Conservation (phyloP, 2,329 filamentous ascomycete species). For the Hymenoscyphus scutula region DNA sequence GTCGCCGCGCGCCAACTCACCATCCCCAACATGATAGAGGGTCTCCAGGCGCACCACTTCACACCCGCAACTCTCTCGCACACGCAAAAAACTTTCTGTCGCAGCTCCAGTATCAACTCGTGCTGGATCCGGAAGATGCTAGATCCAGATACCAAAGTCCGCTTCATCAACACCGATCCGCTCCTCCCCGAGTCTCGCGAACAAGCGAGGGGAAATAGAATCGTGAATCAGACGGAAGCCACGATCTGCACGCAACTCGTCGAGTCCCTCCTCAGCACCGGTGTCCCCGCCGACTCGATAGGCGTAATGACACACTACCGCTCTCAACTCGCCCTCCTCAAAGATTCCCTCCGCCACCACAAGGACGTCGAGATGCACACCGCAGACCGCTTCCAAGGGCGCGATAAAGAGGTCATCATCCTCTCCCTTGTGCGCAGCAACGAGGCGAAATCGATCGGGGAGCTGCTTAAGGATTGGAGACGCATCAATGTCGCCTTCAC, state of each 20-base stretch:
- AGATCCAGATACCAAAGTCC: slow-evolving; percentile 68
- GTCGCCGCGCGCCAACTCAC: slow-evolving; percentile 68
- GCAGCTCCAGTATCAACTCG: slow-evolving; percentile 40
- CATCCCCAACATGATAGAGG: slow-evolving; percentile 61
- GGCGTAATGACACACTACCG: slow-evolving; percentile 98
- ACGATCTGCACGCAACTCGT: slow-evolving; percentile 77
- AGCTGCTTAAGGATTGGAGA: slow-evolving; percentile 86
- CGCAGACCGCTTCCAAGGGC: slow-evolving; percentile 92
- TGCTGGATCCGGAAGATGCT: slow-evolving; percentile 81
- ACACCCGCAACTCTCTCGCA: slow-evolving; percentile 43
- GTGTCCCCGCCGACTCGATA: slow-evolving; percentile 72
- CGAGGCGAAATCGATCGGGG: slow-evolving; percentile 77
- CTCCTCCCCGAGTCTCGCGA: slow-evolving; percentile 66
- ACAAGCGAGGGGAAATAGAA: slow-evolving; percentile 75
- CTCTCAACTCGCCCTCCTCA: slow-evolving; percentile 81
- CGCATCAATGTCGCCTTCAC: slow-evolving; percentile 96
- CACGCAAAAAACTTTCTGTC: slow-evolving; percentile 53
- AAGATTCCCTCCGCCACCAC: slow-evolving; percentile 63
- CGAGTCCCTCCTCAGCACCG: slow-evolving; percentile 70
- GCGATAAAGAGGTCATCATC: slow-evolving; percentile 91
- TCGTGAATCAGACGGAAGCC: slow-evolving; percentile 84
- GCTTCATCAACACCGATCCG: slow-evolving; percentile 86
- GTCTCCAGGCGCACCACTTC: slow-evolving; percentile 59
- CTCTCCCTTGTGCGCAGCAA: slow-evolving; percentile 88
- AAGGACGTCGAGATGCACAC: slow-evolving; percentile 88